Evolutionary conservation across 768 basidiomycete genomes (phyloP).

Genomic region (Naganishia antarctica): DNA sequence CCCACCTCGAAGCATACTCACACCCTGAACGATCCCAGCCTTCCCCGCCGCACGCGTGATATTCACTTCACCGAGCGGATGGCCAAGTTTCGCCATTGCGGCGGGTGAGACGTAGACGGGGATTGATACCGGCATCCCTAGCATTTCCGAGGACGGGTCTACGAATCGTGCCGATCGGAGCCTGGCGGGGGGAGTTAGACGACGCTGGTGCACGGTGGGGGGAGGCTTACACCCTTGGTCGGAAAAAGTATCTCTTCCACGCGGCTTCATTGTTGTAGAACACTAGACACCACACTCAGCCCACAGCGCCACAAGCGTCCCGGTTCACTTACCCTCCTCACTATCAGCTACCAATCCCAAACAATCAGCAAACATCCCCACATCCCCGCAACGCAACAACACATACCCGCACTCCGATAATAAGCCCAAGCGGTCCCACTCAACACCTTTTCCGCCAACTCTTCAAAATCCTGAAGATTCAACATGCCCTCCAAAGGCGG

Average conservation of each 20-base stretch:
- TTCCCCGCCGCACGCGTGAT: conserved; percentile 66
- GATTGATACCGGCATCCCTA: conserved; percentile 37
- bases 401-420: conserved; percentile 41
- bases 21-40: conserved; percentile 68
- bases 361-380: background rate
- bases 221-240: conserved; percentile 36
- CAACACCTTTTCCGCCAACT: conserved; percentile 49
- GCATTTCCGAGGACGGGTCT: conserved; percentile 35
- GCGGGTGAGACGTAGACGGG: conserved; percentile 47
- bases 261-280: conserved; percentile 43
- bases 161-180: conserved; percentile 26
- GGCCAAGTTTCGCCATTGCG: conserved; percentile 59
- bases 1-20: conserved; percentile 34
- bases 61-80: conserved; percentile 78
- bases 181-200: no score
- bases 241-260: conserved; percentile 47
- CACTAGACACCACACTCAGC: conserved; percentile 27
- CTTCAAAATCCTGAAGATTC: conserved; percentile 49
- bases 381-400: background rate
- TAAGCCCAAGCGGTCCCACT: conserved; percentile 50
- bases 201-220: background rate
- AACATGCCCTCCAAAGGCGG: conserved; percentile 46
- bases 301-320: background rate
- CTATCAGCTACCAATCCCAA: conserved; percentile 33
- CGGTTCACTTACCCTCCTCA: conserved; percentile 42